phyloP scores from a whole-genome alignment of 2,329 filamentous ascomycete species.

The Colletotrichum phormii region DNA sequence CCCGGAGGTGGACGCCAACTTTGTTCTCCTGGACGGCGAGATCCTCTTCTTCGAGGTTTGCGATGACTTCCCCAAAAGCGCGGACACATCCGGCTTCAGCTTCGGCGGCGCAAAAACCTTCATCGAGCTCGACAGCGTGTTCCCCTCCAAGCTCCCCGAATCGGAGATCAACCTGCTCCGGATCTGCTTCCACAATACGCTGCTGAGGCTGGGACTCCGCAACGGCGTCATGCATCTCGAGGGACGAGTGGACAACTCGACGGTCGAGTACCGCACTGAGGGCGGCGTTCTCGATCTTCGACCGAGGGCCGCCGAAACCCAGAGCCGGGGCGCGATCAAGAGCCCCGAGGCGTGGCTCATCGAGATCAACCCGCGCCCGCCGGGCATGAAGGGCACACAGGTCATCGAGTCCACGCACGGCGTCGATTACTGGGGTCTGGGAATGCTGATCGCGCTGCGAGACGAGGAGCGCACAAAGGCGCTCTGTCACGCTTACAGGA shows the following conservation, averaged over 20 bases:
- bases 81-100: not conserved
- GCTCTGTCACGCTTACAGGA: not conserved
- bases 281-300: constrained; percentile 38
- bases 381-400: constrained; percentile 40
- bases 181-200: constrained; percentile 39
- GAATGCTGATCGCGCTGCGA: constrained; percentile 38
- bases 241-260: constrained; percentile 43
- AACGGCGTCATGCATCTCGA: constrained; percentile 46
- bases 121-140: constrained; percentile 14
- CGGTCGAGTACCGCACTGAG: constrained; percentile 35
- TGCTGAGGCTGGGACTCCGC: constrained; percentile 39
- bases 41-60: constrained; percentile 45
- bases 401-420: constrained; percentile 42
- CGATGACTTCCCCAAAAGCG: constrained; percentile 7
- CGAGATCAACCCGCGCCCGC: constrained; percentile 46
- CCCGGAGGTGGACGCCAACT: constrained; percentile 40
- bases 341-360: constrained; percentile 39
- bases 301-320: constrained; percentile 1
- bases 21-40: constrained; percentile 39
- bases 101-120: not conserved
- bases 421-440: constrained; percentile 45
- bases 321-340: not conserved
- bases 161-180: constrained; percentile 42
- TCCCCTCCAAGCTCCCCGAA: constrained; percentile 41
- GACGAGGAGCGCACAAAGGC: not conserved